Base-by-base conservation (phyloP, 495 filamentous ascomycete species). In the Penicillium antarcticum region DNA sequence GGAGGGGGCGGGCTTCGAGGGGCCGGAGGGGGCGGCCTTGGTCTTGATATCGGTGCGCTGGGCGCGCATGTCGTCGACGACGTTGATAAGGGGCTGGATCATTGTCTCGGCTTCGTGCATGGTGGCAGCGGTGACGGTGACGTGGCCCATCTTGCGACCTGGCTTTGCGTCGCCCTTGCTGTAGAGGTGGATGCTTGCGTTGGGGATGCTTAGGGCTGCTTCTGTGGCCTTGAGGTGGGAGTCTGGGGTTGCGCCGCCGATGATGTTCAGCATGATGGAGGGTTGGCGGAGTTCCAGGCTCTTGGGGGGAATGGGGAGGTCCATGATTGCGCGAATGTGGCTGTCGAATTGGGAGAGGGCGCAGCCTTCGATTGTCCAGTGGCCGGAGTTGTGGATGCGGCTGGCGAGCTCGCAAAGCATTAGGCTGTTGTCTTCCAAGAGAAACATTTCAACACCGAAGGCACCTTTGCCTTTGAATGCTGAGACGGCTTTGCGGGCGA, bases 361-460 rank as follows among this genome's bases (percentile, higher is more conserved):
- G 50, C 95, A 91, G 26, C 89, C 89, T 76, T 98, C 94, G 59
- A 98, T 98, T 17, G 90, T 97, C 73, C 94, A 95, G 70, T 98
- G 94, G 12, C 94, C 94, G 1, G 90, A 95, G 71, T 97, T 98
- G 72, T 98, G 94, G 36, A 92, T 90, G 9, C 94, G 83, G 39
- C 90, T 91, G n/a, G 94, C 94, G 43, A 97, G 87, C 70, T 98
- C 94, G 68, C 95, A 96, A 47, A 98, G 77, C 53, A 95, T 71
- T 3, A 95, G 76, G 51, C 57, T 74, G 72, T 80, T 82, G 61
- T 95, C 83, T 38, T 85, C 72, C n/a, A 95, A 80, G 7, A 97
- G 75, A 68, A 97, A 98, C 86, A 97, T 89, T 69, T 98, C 94
- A 0, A 97, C 92, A 1, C 92, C 94, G 68, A 97, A 98, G 29